Conservation (phyloP, 352 stramenopile genomes). For the Pythium angustatum region DNA sequence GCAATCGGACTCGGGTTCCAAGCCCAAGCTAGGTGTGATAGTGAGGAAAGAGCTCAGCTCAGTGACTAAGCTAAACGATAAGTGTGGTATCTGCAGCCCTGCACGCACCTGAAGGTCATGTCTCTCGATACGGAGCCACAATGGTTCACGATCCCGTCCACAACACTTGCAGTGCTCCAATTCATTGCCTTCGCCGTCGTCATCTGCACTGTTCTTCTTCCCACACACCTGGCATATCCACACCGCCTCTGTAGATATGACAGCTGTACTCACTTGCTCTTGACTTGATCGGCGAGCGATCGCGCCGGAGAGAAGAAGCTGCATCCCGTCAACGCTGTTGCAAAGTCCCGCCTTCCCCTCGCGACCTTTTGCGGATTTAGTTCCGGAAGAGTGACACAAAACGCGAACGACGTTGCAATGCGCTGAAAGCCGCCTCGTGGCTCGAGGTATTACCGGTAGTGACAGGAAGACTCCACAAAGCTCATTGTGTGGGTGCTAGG, state of each 20-base stretch:
- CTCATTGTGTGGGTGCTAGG: too few species aligned
- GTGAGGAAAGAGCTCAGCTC: too few species aligned
- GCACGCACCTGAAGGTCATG: slow-evolving; percentile 4
- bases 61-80: too few species aligned
- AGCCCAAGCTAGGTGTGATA: slow-evolving; percentile 2
- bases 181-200: neutral
- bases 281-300: neutral
- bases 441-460: too few species aligned
- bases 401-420: too few species aligned
- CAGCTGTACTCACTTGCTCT: neutral
- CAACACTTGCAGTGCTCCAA: slow-evolving; percentile 13
- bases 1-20: slow-evolving; percentile 3
- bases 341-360: too few species aligned
- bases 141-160: slow-evolving; percentile 14
- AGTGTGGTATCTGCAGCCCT: too few species aligned
- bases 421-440: too few species aligned
- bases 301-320: slow-evolving; percentile 9
- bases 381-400: too few species aligned
- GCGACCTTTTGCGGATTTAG: slow-evolving; percentile 9
- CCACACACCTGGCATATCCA: slow-evolving; percentile 22
- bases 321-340: slow-evolving; percentile 4
- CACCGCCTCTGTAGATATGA: neutral
- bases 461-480: too few species aligned
- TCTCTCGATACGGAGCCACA: slow-evolving; percentile 14
- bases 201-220: slow-evolving; percentile 7